These are phyloP conservation scores for Komagataella pseudopastoris DNA, from an alignment of 805 yeast species.

Conservation along the genomic window DNA sequence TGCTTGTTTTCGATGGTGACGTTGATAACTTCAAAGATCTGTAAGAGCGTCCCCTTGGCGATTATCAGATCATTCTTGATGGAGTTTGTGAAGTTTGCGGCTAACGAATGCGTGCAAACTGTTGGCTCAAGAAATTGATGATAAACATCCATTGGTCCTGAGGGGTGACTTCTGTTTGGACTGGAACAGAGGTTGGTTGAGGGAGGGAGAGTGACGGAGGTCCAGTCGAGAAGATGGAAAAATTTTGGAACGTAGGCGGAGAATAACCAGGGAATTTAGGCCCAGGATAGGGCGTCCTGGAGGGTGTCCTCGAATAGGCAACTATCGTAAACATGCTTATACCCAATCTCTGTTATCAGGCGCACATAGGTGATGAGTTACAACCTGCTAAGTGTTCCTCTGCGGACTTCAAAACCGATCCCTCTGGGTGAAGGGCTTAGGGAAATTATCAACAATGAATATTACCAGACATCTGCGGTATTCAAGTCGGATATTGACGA, in stretches of 20 bases:
- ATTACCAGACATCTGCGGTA: slow-evolving; percentile 19
- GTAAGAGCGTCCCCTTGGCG: slow-evolving; percentile 59
- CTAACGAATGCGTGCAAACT: slow-evolving; percentile 46
- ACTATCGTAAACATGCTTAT: no score
- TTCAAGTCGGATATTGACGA: slow-evolving; percentile 19
- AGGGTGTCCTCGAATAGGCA: not conserved
- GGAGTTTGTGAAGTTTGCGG: slow-evolving; percentile 27
- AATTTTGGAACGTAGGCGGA: not conserved
- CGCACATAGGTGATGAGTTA: slow-evolving; percentile 2
- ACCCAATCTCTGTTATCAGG: not conserved
- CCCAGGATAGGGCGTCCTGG: not conserved
- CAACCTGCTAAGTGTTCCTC: slow-evolving; percentile 25
- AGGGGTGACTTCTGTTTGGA: not conserved
- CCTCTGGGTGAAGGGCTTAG: slow-evolving; percentile 19
- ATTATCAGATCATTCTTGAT: slow-evolving; percentile 42
- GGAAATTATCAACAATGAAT: slow-evolving; percentile 25
- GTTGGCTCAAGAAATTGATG: slow-evolving; percentile 69
- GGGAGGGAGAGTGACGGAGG: not conserved
- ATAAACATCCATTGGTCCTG: slow-evolving; percentile 54
- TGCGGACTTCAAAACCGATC: slow-evolving; percentile 20
- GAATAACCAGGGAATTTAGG: not conserved
- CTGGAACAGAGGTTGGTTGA: not conserved
- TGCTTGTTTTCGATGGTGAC: slow-evolving; percentile 7
- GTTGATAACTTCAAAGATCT: slow-evolving; percentile 35
- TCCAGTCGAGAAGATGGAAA: not conserved